Conservation (phyloP, 352 stramenopile species). For the Thalassiosira allenii region DNA sequence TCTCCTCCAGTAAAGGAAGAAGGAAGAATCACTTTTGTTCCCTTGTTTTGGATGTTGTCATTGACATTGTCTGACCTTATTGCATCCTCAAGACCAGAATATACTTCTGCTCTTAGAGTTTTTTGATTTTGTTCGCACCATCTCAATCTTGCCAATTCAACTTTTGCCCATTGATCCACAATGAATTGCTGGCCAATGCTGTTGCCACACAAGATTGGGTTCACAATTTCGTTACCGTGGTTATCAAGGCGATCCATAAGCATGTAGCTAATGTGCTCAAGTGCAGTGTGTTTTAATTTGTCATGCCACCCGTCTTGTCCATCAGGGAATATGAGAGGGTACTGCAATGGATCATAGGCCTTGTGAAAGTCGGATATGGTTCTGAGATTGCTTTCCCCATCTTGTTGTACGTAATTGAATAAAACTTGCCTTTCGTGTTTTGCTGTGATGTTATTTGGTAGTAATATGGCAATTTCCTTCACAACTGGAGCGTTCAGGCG, state of each 20-base stretch:
- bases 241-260: conserved; percentile 28
- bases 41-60: conserved; percentile 9
- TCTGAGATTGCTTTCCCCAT: neutral
- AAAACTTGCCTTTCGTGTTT: neutral
- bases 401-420: conserved; percentile 1
- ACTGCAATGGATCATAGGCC: conserved; percentile 9
- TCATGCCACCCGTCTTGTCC: conserved; percentile 15
- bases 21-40: conserved; percentile 4
- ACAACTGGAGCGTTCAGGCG: conserved; percentile 17
- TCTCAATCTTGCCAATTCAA: conserved; percentile 18
- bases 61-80: neutral
- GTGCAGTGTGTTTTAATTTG: conserved; percentile 3
- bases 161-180: conserved; percentile 23
- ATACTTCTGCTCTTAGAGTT: conserved; percentile 22
- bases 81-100: conserved; percentile 20
- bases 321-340: conserved; percentile 13
- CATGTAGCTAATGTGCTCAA: conserved; percentile 16
- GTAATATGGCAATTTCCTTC: conserved; percentile 13
- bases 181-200: conserved; percentile 28
- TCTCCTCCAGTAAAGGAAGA: conserved; percentile 35
- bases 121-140: conserved; percentile 35
- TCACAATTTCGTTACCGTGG: conserved; percentile 7
- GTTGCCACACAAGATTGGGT: conserved; percentile 22
- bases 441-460: conserved; percentile 12
- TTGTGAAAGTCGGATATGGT: conserved; percentile 10